Evolutionary conservation across 2,329 filamentous ascomycete genomes (phyloP), one percentile per base, ranked within the genome.

Genomic region (Pestalotiopsis sp.): DNA sequence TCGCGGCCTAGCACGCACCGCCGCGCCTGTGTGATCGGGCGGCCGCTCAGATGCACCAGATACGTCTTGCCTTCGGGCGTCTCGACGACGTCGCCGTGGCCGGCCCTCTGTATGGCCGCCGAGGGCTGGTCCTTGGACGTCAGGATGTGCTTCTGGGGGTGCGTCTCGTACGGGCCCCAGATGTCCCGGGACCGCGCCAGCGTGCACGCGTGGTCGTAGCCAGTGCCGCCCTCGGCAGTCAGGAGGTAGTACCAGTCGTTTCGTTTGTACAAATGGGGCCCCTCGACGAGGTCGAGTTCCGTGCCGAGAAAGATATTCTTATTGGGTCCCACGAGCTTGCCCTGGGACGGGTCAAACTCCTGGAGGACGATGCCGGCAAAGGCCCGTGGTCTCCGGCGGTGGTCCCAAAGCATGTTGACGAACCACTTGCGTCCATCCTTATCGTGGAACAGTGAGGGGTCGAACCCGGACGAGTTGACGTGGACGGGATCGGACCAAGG

Each of bases 401-500:
- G 86, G 73, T 89, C 87, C 78, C 83, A 84, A 9, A 87, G 75
- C 87, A 88, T 88, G 73, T 88, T 89, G 72, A 85, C 81, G 71
- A 88, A 86, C 83, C 84, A 89, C 73, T 88, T 88, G 65, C 77
- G 80, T 17, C 86, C 87, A 66, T 87, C 83, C 45, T 85, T 83
- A 68, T 89, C 87, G 74, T 89, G 87, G 76, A 89, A 89, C 4
- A 89, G 78, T 1, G 84, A 87, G 0, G 89, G 89, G 72, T 91
- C 89, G 72, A 91, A 91, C 1, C 88, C 89, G 0, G 87, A 90
- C 0, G 86, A 87, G 74, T 90, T 90, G 74, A 83, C 81, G 72
- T 87, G 88, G 6, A 87, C 75, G 0, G 89, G 88, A 64, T 91
- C 88, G 0, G 87, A 89, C 89, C 89, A 91, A 0, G 88, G 88